These are phyloP conservation scores for Claviceps lovelessii DNA, from an alignment of 2,329 filamentous ascomycete genomes.

Conservation along the genomic window DNA sequence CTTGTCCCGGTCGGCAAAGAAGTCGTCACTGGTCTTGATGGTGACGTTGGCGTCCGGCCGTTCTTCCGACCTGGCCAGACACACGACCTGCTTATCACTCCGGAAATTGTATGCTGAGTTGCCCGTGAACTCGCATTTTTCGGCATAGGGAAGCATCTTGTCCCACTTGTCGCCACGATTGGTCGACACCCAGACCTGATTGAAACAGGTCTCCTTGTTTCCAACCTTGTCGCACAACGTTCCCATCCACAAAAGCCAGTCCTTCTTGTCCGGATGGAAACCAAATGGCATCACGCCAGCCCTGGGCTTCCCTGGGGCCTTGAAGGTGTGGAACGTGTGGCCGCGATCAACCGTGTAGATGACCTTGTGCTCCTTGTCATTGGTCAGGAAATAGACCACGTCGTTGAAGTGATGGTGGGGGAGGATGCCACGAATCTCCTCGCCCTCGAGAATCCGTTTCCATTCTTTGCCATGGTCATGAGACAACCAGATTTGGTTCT, in stretches of 20 bases:
- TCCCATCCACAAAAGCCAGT: slow-evolving; percentile 89
- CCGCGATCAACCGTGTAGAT: slow-evolving; percentile 75
- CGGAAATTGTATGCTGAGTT: slow-evolving; percentile 42
- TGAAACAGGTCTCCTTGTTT: slow-evolving; percentile 45
- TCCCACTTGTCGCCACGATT: slow-evolving; percentile 75
- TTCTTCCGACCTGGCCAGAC: slow-evolving; percentile 41
- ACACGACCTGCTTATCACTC: slow-evolving; percentile 42
- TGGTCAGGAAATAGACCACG: slow-evolving; percentile 71
- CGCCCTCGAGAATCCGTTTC: slow-evolving; percentile 53
- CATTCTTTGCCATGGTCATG: slow-evolving; percentile 83
- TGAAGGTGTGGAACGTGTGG: slow-evolving; percentile 56
- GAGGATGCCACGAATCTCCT: slow-evolving; percentile 56
- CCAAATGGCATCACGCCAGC: slow-evolving; percentile 34
- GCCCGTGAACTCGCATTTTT: slow-evolving; percentile 76
- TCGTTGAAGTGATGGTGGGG: slow-evolving; percentile 74
- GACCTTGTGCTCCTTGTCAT: slow-evolving; percentile 36
- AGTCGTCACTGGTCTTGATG: slow-evolving; percentile 65
- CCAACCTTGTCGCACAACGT: slow-evolving; percentile 47
- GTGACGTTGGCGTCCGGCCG: slow-evolving; percentile 46
- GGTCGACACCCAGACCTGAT: slow-evolving; percentile 59
- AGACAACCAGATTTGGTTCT: slow-evolving; percentile 55
- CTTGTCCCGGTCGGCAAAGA: slow-evolving; percentile 49
- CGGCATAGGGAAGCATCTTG: slow-evolving; percentile 56
- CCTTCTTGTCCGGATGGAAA: slow-evolving; percentile 74
- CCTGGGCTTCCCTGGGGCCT: slow-evolving; percentile 43